Percentiles rank a stretch among this genome's conserved stretches.
Evolutionary conservation across 2,329 filamentous ascomycete genomes (phyloP).

Genomic region (Cyanodermella asteris): DNA sequence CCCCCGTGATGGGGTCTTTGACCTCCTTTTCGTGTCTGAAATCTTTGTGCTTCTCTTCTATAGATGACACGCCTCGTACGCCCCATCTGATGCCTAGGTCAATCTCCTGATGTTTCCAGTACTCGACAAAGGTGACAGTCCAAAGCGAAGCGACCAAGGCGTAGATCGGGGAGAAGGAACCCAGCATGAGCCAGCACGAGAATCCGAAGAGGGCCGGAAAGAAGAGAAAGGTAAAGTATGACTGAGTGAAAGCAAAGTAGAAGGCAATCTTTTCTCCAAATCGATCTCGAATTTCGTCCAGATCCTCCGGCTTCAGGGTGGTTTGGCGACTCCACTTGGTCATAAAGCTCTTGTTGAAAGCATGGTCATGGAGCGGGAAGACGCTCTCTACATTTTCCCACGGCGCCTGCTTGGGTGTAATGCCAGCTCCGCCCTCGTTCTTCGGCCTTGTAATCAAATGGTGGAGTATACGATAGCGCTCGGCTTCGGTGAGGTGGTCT

Average conservation of each 20-base stretch:
- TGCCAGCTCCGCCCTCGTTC: conserved; percentile 57
- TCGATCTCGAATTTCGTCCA: conserved; percentile 53
- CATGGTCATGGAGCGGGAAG: conserved; percentile 59
- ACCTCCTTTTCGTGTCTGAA: conserved; percentile 61
- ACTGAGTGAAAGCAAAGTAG: conserved; percentile 86
- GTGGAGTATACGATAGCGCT: conserved; percentile 71
- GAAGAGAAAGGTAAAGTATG: conserved; percentile 70
- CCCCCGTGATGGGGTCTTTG: conserved; percentile 62
- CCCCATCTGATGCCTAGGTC: conserved; percentile 78
- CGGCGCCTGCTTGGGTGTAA: conserved; percentile 43
- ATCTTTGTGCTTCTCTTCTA: conserved; percentile 55
- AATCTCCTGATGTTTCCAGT: conserved; percentile 82
- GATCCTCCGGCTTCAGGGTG: conserved; percentile 39
- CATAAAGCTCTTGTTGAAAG: conserved; percentile 55
- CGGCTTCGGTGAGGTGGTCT: conserved; percentile 68
- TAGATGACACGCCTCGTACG: conserved; percentile 60
- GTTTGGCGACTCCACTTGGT: conserved; percentile 53
- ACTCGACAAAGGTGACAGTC: conserved; percentile 78
- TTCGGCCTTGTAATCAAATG: conserved; percentile 55
- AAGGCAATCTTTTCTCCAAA: conserved; percentile 77
- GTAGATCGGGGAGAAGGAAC: conserved; percentile 64
- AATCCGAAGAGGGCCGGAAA: conserved; percentile 63
- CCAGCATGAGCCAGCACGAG: conserved; percentile 58
- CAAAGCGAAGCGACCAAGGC: conserved; percentile 62
- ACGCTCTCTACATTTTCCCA: conserved; percentile 55